A percentile compares a stretch with the other conserved stretches of the same genome.
phyloP scores from a whole-genome alignment of 768 basidiomycete species.

The Termitomyces sp. region DNA sequence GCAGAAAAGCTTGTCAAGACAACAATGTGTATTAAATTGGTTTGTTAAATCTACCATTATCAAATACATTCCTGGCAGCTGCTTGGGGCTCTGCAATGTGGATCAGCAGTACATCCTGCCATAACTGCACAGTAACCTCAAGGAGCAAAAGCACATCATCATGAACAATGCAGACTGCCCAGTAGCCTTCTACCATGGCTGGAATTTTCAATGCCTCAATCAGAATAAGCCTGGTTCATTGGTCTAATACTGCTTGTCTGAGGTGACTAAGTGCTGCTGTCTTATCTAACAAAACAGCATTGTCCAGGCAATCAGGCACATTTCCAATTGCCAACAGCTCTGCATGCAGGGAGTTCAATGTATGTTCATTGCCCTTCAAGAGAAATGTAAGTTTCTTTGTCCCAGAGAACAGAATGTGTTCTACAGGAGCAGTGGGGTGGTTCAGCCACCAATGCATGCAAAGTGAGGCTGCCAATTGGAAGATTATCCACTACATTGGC shows the following conservation, averaged over 20 bases:
- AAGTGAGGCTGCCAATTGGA: not conserved
- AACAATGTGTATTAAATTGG: no score
- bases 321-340: not conserved
- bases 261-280: not conserved
- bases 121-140: not conserved
- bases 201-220: not conserved
- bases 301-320: not conserved
- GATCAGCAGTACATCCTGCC: not conserved
- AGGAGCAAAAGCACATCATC: not conserved
- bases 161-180: not conserved
- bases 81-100: not conserved
- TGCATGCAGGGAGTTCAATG: not conserved
- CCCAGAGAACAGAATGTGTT: not conserved
- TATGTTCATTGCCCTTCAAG: not conserved
- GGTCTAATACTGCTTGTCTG: not conserved
- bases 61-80: not conserved
- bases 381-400: not conserved
- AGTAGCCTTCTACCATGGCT: not conserved
- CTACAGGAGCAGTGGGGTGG: not conserved
- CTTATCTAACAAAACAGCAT: not conserved
- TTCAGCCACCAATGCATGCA: not conserved
- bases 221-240: not conserved
- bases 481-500: not conserved
- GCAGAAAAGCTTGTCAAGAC: not conserved
- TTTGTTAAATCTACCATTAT: not conserved